A percentile compares a stretch with the other conserved stretches of the same genome.
Conservation (phyloP, 108 stramenopile species). For the Nitzschia sp. region DNA sequence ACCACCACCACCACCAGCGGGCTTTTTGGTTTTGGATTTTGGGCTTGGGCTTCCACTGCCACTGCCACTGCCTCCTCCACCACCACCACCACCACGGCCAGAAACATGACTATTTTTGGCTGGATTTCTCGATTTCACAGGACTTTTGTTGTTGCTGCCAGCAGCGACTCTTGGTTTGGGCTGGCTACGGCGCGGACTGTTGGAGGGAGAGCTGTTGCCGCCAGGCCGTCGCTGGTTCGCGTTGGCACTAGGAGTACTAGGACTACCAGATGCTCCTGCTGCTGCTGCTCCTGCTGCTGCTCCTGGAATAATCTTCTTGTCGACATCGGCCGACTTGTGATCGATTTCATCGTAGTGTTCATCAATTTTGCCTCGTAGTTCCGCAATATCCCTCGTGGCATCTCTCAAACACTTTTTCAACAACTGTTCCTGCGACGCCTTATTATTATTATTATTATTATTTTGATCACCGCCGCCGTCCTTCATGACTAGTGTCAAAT, state of each 20-base stretch:
- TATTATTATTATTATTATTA: no score
- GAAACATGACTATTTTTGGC: no score
- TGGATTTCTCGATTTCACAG: no score
- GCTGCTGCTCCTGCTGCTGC: background rate
- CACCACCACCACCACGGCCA: no score
- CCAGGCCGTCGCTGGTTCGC: background rate
- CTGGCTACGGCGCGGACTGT: background rate
- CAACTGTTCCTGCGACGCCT: conserved; percentile 3
- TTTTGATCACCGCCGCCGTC: no score
- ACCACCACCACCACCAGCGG: background rate
- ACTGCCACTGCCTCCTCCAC: background rate
- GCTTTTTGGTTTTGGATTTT: background rate
- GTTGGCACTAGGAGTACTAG: background rate
- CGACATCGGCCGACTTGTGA: conserved; percentile 2
- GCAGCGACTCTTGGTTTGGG: background rate
- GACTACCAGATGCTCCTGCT: background rate
- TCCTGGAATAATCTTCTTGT: conserved; percentile 1
- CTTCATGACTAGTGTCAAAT: conserved; percentile 21
- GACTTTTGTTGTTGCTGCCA: background rate
- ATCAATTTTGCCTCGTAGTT: conserved; percentile 19
- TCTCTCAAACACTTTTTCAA: conserved; percentile 23
- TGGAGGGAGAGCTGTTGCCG: background rate
- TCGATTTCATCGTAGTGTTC: conserved; percentile 17
- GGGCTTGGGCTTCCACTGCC: background rate
- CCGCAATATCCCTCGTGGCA: conserved; percentile 11